Evolutionary conservation across 169 alveolate genomes (phyloP).

Genomic region (Amoebophrya sp.): DNA sequence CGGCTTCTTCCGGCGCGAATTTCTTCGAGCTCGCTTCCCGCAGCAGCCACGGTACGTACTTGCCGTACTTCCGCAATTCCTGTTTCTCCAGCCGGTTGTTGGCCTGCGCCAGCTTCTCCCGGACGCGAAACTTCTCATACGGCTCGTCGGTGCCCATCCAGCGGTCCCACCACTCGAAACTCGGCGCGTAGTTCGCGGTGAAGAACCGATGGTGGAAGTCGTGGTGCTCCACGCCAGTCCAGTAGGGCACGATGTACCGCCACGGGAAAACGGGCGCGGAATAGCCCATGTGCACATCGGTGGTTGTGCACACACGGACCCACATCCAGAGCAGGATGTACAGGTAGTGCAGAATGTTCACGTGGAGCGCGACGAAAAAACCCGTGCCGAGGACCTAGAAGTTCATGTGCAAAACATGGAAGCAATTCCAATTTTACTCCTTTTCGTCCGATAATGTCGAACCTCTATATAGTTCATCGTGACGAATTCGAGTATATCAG

Average conservation of each 20-base stretch:
- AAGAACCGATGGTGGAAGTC: conserved; percentile 7
- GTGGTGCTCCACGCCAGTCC: conserved; percentile 21
- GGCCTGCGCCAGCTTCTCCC: not conserved
- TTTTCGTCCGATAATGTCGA: too few species aligned
- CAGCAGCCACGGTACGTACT: not conserved
- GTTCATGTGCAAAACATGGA: too few species aligned
- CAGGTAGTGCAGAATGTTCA: not conserved
- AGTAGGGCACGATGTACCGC: conserved; percentile 10
- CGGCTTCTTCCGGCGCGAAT: not conserved
- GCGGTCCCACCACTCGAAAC: conserved; percentile 28
- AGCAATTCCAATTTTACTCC: too few species aligned
- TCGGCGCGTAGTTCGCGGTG: conserved; percentile 21
- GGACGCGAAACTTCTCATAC: not conserved
- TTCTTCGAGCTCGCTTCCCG: not conserved
- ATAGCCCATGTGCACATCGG: conserved; percentile 18
- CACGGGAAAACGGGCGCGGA: not conserved
- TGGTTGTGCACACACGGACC: not conserved
- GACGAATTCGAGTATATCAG: too few species aligned
- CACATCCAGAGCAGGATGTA: not conserved
- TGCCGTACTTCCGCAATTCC: not conserved
- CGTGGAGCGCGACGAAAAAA: not conserved
- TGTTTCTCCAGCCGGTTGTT: not conserved
- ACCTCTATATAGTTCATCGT: too few species aligned
- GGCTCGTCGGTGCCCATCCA: conserved; percentile 1
- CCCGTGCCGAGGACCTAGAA: not conserved